phyloP scores from a whole-genome alignment of 2,329 filamentous ascomycete genomes.

The Pseudocercospora ulei region DNA sequence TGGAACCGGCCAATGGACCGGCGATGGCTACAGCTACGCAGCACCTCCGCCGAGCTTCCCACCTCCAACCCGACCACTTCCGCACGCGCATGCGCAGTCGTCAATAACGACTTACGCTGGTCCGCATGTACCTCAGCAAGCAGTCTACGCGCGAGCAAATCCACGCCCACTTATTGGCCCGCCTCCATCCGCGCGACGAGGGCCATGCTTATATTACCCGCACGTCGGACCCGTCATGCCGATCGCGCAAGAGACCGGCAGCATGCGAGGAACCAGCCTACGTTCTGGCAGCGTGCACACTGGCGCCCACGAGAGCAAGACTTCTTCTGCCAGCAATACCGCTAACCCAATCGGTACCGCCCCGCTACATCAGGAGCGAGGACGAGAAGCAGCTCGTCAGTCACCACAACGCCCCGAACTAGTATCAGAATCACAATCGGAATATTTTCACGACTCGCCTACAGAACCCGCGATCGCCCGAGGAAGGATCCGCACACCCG shows the following conservation, averaged over 20 bases:
- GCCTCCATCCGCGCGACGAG: slow-evolving; percentile 42
- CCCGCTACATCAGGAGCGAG: slow-evolving; percentile 36
- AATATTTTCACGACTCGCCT: slow-evolving; percentile 13
- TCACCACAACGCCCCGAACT: slow-evolving; percentile 9
- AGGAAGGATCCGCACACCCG: slow-evolving; percentile 8
- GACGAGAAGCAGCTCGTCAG: slow-evolving; percentile 9
- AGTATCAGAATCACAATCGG: slow-evolving; percentile 16
- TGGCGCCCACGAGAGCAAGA: slow-evolving; percentile 27
- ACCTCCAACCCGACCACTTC: slow-evolving; percentile 18
- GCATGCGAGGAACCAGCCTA: slow-evolving; percentile 26
- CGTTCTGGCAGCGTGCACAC: slow-evolving; percentile 25
- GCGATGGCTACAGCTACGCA: slow-evolving; percentile 26
- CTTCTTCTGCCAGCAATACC: slow-evolving; percentile 43
- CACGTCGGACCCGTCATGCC: slow-evolving; percentile 43
- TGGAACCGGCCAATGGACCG: slow-evolving; percentile 29
- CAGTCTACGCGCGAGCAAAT: slow-evolving; percentile 26
- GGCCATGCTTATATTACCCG: slow-evolving; percentile 43
- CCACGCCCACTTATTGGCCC: slow-evolving; percentile 40
- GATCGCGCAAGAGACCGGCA: slow-evolving; percentile 43
- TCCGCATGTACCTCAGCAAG: slow-evolving; percentile 29
- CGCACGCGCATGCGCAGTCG: slow-evolving; percentile 9
- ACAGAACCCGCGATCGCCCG: slow-evolving; percentile 15
- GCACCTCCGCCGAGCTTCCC: slow-evolving; percentile 20
- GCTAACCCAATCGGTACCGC: slow-evolving; percentile 40
- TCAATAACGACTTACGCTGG: slow-evolving; percentile 15